Evolutionary conservation across 176 grass and related monocot genomes (phyloP).

Genomic region (Chrysopogon serrulatus): DNA sequence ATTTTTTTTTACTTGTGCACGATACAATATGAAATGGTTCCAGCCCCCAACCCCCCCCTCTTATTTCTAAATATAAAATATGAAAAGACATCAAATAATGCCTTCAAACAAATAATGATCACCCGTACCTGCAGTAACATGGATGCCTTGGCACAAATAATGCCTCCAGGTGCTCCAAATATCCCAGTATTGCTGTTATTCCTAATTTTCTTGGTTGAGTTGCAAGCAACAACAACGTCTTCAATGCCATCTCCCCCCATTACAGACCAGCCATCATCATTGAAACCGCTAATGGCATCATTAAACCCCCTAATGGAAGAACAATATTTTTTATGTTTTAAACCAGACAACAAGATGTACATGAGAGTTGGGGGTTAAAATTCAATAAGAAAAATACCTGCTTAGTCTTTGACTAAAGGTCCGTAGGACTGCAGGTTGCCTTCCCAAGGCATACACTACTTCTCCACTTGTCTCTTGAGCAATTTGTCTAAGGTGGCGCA

Average conservation of each 20-base stretch:
- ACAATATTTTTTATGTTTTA: neutral
- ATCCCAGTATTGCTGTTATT: constrained; percentile 32
- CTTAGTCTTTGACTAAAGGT: constrained; percentile 90
- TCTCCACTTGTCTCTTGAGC: constrained; percentile 94
- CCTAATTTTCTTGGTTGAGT: constrained; percentile 77
- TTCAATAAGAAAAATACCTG: constrained; percentile 50
- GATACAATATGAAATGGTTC: neutral
- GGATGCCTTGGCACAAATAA: constrained; percentile 98
- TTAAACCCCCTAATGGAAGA: constrained; percentile 79
- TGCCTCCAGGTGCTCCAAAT: constrained; percentile 64
- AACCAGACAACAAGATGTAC: neutral
- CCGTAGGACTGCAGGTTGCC: constrained; percentile 81
- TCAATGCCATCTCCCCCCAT: constrained; percentile 87
- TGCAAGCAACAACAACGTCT: constrained; percentile 79
- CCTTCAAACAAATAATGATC: neutral
- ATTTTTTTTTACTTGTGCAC: neutral
- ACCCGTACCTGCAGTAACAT: constrained; percentile 87
- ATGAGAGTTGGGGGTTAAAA: neutral
- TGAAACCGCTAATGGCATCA: constrained; percentile 94
- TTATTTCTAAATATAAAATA: neutral
- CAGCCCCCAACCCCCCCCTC: neutral
- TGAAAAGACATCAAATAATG: neutral
- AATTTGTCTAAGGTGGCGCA: constrained; percentile 92
- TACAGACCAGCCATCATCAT: constrained; percentile 89
- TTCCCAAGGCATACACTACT: constrained; percentile 77